Evolutionary conservation across 2,329 filamentous ascomycete genomes (phyloP), one percentile per base, ranked within the genome.

Genomic region (Diaporthe capsici): DNA sequence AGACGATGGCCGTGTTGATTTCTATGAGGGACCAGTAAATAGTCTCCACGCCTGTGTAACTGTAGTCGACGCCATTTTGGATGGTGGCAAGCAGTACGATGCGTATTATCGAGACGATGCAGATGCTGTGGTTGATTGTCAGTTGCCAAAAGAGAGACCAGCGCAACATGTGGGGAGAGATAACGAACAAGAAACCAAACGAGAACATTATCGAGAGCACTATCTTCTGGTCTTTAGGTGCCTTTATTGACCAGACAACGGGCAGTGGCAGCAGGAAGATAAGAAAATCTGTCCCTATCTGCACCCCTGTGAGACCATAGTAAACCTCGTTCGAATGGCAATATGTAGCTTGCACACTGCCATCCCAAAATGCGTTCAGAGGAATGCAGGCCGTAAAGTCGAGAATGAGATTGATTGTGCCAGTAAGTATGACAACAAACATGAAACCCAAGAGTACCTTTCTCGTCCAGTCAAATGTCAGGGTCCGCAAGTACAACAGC

Each of bases 21-120:
- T 82, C 81, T 70, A 80, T 76, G 12, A 75, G 71, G 2, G 81
- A 79, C 81, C 81, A 82, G 68, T 79, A 76, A 9, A 79, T 77
- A 2, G 81, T 79, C 37, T 73, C 70, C 1, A 78, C 71, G 25
- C 76, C 68, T 28, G 80, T 76, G 76, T 75, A 80, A 4, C 79
- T 79, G 28, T 73, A 60, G 39, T 82, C 81, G 9, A 42, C n/a
- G 22, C 75, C 44, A 37, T 37, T n/a, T 34, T 39, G 51, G n/a
- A 67, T 72, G 42, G 58, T 71, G 39, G 77, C 60, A n/a, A 81
- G 74, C 44, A 76, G 71, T 13, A 79, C 76, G 4, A 81, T 75
- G 10, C 78, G 76, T 63, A 81, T 58, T 61, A 80, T 77, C 13
- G 81, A 82, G 1, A 82, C 78, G 12, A 79, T 47, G 60, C 80